phyloP scores from a whole-genome alignment of 805 yeast genomes.

The Teunomyces stri region DNA sequence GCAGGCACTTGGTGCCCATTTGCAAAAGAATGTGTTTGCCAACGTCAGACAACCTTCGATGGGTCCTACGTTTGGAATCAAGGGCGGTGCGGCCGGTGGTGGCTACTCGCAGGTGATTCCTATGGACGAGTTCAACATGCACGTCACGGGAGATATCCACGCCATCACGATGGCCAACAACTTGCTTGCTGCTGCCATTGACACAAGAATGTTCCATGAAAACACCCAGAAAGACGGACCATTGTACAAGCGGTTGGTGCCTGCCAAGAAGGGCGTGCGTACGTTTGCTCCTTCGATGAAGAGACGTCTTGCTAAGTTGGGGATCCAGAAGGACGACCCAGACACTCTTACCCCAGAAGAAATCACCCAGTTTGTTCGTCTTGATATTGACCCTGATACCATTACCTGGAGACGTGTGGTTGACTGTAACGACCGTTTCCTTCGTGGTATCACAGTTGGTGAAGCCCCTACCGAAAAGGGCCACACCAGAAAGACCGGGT shows the following conservation, averaged over 20 bases:
- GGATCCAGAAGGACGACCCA: constrained; percentile 68
- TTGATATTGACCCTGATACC: constrained; percentile 75
- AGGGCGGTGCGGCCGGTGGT: constrained; percentile 92
- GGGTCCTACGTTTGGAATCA: constrained; percentile 88
- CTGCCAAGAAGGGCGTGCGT: constrained; percentile 69
- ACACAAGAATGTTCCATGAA: constrained; percentile 84
- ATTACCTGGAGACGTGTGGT: constrained; percentile 84
- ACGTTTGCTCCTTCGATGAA: constrained; percentile 66
- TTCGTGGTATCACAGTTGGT: constrained; percentile 76
- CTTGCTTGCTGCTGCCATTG: constrained; percentile 80
- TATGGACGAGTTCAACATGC: constrained; percentile 87
- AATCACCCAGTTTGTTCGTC: constrained; percentile 58
- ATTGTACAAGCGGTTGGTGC: constrained; percentile 71
- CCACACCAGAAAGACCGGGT: constrained; percentile 68
- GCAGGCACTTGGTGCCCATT: constrained; percentile 77
- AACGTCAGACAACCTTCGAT: constrained; percentile 84
- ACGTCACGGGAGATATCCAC: constrained; percentile 82
- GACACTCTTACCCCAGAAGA: constrained; percentile 72
- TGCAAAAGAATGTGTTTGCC: constrained; percentile 67
- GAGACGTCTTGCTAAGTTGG: constrained; percentile 63
- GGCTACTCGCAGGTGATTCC: constrained; percentile 86
- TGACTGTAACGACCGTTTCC: constrained; percentile 78
- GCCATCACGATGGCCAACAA: constrained; percentile 83
- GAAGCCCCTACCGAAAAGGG: constrained; percentile 82
- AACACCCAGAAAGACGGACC: constrained; percentile 71